Evolutionary conservation across 768 basidiomycete genomes (phyloP).

Genomic region (Coprinopsis marcescibilis): DNA sequence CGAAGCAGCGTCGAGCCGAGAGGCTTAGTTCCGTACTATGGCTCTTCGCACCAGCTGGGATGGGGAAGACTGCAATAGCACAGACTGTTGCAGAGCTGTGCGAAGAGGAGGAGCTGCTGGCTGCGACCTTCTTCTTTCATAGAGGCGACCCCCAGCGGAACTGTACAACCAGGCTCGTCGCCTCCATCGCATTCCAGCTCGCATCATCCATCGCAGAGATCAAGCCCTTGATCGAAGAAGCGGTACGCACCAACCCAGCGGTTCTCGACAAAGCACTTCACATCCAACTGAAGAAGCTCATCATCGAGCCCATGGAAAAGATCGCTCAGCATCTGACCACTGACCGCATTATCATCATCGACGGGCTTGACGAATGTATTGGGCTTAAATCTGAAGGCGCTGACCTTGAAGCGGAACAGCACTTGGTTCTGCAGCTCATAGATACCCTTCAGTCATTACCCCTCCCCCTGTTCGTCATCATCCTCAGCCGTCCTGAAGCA

Average conservation of each 20-base stretch:
- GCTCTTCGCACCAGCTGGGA: neutral
- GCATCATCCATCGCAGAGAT: neutral
- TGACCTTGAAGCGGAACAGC: too few relatives aligned
- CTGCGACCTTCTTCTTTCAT: constrained; percentile 5
- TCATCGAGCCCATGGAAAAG: constrained; percentile 1
- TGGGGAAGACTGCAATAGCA: constrained; percentile 1
- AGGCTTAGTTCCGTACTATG: neutral
- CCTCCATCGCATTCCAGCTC: constrained; percentile 6
- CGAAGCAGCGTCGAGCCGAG: too few relatives aligned
- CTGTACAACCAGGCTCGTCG: neutral
- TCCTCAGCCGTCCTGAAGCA: too few relatives aligned
- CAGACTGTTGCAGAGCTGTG: neutral
- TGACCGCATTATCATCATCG: constrained; percentile 5
- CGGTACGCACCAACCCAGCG: neutral
- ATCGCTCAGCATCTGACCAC: neutral
- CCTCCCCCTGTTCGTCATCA: too few relatives aligned
- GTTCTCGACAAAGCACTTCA: constrained; percentile 5
- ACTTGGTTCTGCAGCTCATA: too few relatives aligned
- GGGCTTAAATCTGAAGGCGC: too few relatives aligned
- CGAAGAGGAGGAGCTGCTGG: neutral
- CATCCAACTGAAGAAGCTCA: neutral
- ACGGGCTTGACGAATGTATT: constrained; percentile 13
- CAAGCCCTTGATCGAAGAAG: neutral
- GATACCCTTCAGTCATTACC: too few relatives aligned
- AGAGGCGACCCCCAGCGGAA: neutral